phyloP scores from a whole-genome alignment of 2,329 filamentous ascomycete genomes.

The Claviceps spartinae region DNA sequence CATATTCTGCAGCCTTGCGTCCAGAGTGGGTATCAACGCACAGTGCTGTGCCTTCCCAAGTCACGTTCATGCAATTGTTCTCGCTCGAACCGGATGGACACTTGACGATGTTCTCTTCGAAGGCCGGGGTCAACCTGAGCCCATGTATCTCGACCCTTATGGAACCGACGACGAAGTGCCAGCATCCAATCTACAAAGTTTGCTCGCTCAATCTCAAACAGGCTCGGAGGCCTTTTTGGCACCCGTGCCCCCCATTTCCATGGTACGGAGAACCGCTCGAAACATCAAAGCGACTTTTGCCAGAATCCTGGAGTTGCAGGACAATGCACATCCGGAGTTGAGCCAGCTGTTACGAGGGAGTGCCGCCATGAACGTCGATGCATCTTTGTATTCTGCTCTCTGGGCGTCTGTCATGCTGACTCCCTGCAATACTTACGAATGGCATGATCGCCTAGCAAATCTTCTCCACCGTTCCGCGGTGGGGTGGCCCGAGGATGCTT shows the following conservation, averaged over 20 bases:
- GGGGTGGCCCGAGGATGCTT: conserved; percentile 48
- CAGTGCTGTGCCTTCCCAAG: conserved; percentile 70
- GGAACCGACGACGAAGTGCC: conserved; percentile 54
- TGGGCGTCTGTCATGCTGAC: conserved; percentile 55
- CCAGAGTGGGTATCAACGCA: conserved; percentile 60
- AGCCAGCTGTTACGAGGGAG: conserved; percentile 23
- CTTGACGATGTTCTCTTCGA: conserved; percentile 37
- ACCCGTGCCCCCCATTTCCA: conserved; percentile 49
- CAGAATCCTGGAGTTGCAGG: conserved; percentile 16
- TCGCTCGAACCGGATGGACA: conserved; percentile 43
- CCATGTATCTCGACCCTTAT: conserved; percentile 80
- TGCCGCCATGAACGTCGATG: conserved; percentile 31
- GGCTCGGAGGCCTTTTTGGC: conserved; percentile 40
- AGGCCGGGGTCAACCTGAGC: conserved; percentile 23
- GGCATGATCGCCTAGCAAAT: conserved; percentile 49
- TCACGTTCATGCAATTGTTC: conserved; percentile 72
- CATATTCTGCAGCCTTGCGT: conserved; percentile 73
- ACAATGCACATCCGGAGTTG: conserved; percentile 15
- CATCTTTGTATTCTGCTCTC: conserved; percentile 56
- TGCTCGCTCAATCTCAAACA: conserved; percentile 37
- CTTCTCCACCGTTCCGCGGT: conserved; percentile 37
- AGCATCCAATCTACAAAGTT: conserved; percentile 40
- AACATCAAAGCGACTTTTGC: conserved; percentile 64
- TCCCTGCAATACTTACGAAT: conserved; percentile 31
- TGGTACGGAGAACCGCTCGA: conserved; percentile 57